phyloP scores from a whole-genome alignment of 176 grass and related monocot genomes.

The Aegilops speltoides region DNA sequence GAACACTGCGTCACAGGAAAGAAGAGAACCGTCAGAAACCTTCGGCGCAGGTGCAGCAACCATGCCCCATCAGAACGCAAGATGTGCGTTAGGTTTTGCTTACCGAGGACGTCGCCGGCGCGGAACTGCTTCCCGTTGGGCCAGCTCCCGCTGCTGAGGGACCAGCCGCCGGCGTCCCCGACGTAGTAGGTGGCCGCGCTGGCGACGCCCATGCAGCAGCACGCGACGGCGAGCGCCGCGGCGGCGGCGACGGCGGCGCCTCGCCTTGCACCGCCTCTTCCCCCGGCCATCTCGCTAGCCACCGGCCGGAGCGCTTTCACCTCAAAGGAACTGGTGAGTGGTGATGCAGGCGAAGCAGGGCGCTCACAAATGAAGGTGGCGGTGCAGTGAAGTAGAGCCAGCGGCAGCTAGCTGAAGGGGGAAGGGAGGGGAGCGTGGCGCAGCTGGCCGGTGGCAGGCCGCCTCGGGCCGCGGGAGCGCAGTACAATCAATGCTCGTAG shows the following conservation, averaged over 20 bases:
- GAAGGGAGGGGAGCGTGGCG: background rate
- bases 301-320: background rate
- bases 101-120: conserved; percentile 42
- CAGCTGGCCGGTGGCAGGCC: background rate
- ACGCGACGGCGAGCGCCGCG: conserved; percentile 19
- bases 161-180: conserved; percentile 56
- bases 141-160: conserved; percentile 48
- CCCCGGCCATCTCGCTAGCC: conserved; percentile 28
- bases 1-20: conserved; percentile 38
- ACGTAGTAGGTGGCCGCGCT: conserved; percentile 53
- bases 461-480: conserved; percentile 9
- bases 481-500: conserved; percentile 19
- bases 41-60: no score
- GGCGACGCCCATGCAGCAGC: background rate
- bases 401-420: background rate
- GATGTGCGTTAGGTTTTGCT: background rate
- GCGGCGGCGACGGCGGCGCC: background rate
- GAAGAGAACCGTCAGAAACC: background rate
- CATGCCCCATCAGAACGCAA: background rate
- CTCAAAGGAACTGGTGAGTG: background rate
- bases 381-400: background rate
- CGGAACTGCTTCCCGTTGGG: conserved; percentile 70
- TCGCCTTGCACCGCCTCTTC: conserved; percentile 29
- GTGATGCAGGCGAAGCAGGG: background rate
- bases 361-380: no score